Evolutionary conservation across 306 rosid genomes (phyloP), one percentile per base, ranked within the genome.

Genomic region (Vigna unguiculata): DNA sequence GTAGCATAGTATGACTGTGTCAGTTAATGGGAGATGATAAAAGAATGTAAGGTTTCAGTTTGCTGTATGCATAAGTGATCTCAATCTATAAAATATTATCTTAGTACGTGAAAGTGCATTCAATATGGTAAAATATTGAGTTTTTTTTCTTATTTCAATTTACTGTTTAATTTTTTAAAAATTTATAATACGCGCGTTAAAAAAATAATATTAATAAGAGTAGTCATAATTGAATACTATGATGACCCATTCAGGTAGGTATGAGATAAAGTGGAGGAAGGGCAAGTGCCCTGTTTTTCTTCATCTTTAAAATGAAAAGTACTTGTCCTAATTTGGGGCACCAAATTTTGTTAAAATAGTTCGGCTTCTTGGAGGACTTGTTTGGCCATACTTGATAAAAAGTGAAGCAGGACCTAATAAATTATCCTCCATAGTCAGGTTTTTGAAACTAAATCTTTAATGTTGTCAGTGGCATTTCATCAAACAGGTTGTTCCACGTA

Each of bases 311-410:
- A 28, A 30, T 28, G 3, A 24, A 53, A 65, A 75, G 58, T 66
- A 38, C 38, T 17, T 71, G 73, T 71, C 57, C 64, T 28, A 36
- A 79, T 48, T 47, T 79, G 16, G 72, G 82, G 40, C 58, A 49
- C 69, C 78, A 80, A 72, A 20, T 52, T 51, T 63, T 63, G 51
- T 54, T 72, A 57, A 53, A 72, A 30, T 61, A 22, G 20, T 1
- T 32, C 21, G 54, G 68, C 7, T 54, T 64, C 12, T 25, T 9
- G 3, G 20, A 25, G 72, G 34, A 17, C 3, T 71, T 71, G 74
- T 62, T 72, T 72, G 67, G 59, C 67, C 68, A 38, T 34, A 59
- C 13, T 15, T 22, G 81, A 67, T 53, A 34, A 25, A 65, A 24
- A 64, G 6, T n/a, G 15, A 38, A 66, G 63, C 67, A 53, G 55